Conservation (phyloP, 2,329 filamentous ascomycete species). For the Talaromyces sp. region DNA sequence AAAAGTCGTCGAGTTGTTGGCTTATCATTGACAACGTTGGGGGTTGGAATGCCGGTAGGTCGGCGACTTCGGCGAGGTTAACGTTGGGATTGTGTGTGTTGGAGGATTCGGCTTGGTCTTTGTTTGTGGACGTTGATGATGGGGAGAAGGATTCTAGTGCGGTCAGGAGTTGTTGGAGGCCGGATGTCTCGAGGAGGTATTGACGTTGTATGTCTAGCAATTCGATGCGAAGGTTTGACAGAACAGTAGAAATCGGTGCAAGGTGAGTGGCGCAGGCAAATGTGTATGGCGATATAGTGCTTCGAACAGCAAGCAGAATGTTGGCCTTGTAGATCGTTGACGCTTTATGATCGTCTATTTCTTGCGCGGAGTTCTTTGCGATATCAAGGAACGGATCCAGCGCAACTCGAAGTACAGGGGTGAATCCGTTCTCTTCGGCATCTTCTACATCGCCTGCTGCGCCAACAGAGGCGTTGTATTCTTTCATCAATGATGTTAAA, state of each 20-base stretch:
- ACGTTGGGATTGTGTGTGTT: slow-evolving; percentile 26
- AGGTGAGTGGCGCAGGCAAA: slow-evolving; percentile 64
- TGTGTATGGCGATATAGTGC: slow-evolving; percentile 41
- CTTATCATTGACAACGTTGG: slow-evolving; percentile 63
- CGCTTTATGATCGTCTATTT: slow-evolving; percentile 34
- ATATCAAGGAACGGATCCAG: slow-evolving; percentile 81
- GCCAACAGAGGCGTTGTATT: slow-evolving; percentile 75
- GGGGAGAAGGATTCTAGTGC: slow-evolving; percentile 49
- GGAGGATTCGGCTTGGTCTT: slow-evolving; percentile 4
- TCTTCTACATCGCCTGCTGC: slow-evolving; percentile 43
- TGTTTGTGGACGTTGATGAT: neutral
- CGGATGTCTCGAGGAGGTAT: slow-evolving; percentile 73
- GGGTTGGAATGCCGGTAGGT: slow-evolving; percentile 57
- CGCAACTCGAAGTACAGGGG: slow-evolving; percentile 70
- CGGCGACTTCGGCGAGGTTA: slow-evolving; percentile 55
- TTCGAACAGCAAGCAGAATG: slow-evolving; percentile 42
- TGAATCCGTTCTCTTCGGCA: slow-evolving; percentile 65
- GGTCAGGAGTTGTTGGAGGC: slow-evolving; percentile 62
- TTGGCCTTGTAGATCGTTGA: slow-evolving; percentile 52
- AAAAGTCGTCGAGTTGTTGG: slow-evolving; percentile 79
- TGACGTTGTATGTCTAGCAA: slow-evolving; percentile 66
- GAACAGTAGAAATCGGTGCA: slow-evolving; percentile 54
- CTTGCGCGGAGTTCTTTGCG: slow-evolving; percentile 50
- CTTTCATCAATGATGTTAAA: slow-evolving; percentile 74
- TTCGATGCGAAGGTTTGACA: slow-evolving; percentile 42